Evolutionary conservation across 1,139 yeast genomes (phyloP).

Genomic region (Debaryomyces singareniensis): DNA sequence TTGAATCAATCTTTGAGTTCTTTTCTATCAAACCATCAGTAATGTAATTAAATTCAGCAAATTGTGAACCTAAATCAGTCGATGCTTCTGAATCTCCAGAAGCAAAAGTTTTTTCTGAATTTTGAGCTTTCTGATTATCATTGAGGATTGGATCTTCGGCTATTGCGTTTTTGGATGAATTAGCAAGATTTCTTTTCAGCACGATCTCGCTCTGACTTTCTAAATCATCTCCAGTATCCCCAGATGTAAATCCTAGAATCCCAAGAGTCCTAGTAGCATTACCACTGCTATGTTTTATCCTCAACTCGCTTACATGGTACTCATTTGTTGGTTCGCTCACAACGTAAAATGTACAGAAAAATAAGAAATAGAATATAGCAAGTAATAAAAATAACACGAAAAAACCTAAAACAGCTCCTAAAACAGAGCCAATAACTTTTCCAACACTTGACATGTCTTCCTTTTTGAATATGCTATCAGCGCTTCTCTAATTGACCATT

Average conservation of each 20-base stretch:
- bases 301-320: neutral
- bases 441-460: constrained; percentile 4
- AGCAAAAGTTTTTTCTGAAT: constrained; percentile 1
- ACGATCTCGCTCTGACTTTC: neutral
- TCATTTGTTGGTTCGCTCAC: neutral
- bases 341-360: constrained; percentile 6
- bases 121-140: constrained; percentile 11
- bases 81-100: constrained; percentile 3
- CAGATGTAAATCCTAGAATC: no score
- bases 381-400: constrained; percentile 2
- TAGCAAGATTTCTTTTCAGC: neutral
- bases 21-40: constrained; percentile 6
- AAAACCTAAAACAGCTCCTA: constrained; percentile 5
- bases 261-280: neutral
- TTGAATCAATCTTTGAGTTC: constrained; percentile 1
- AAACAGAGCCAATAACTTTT: constrained; percentile 3
- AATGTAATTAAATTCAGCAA: constrained; percentile 11
- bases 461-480: no score
- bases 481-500: no score
- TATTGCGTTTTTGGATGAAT: neutral
- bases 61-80: constrained; percentile 8
- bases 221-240: neutral
- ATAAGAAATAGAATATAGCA: constrained; percentile 2
- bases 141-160: neutral
- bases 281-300: neutral